phyloP scores from a whole-genome alignment of 352 stramenopile species.

The Poterioochromonas sp. region DNA sequence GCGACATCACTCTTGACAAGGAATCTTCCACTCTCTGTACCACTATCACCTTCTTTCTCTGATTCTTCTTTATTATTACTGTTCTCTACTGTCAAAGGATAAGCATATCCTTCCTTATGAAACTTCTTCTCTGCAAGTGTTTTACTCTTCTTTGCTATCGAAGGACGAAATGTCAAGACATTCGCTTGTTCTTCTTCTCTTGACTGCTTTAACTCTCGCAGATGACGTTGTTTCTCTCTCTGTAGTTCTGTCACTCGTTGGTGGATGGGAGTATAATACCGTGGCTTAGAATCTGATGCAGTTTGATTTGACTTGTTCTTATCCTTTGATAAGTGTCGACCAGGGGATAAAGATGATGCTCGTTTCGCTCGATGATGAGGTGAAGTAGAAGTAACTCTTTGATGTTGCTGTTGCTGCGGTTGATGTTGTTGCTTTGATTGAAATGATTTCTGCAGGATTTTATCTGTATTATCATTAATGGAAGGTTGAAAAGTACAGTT shows the following conservation, averaged over 20 bases:
- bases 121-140: not conserved
- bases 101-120: not conserved
- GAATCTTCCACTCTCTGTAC: not conserved
- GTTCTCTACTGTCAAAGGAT: not conserved
- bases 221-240: not conserved
- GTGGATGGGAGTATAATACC: not conserved
- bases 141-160: not conserved
- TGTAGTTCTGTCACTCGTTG: conserved; percentile 4
- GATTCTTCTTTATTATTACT: not conserved
- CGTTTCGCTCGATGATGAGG: no score
- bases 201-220: not conserved
- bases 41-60: not conserved
- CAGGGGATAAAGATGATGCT: no score
- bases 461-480: not conserved
- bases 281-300: no score
- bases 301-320: no score
- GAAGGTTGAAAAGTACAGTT: conserved; percentile 5
- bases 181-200: not conserved
- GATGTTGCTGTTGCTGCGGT: no score
- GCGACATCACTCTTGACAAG: not conserved
- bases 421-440: no score
- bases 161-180: not conserved
- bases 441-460: not conserved
- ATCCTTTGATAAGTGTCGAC: no score
- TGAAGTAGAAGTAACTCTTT: no score